phyloP scores from a whole-genome alignment of 2,329 filamentous ascomycete species.

The Leptographium galeiforme region DNA sequence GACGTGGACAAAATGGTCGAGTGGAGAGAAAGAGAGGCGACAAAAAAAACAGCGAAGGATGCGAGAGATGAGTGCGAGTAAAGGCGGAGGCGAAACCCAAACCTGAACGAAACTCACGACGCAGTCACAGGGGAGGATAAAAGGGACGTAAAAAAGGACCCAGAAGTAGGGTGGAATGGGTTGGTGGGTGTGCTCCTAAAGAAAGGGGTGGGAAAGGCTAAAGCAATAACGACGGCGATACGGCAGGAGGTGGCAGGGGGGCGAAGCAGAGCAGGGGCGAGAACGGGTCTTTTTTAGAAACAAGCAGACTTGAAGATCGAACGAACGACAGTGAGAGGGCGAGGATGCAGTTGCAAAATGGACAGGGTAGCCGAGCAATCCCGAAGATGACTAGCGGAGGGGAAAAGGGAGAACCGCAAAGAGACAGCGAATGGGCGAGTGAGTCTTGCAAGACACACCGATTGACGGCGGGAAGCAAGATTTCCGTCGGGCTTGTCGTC shows the following conservation, averaged over 20 bases:
- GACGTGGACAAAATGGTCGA: background rate
- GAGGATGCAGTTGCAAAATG: no score
- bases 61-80: background rate
- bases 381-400: background rate
- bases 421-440: background rate
- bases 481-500: background rate
- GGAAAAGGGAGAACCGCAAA: background rate
- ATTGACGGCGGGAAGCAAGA: no score
- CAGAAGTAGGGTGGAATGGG: background rate
- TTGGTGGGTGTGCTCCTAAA: background rate
- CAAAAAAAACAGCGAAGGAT: background rate
- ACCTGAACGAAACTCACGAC: background rate
- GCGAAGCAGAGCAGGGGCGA: background rate
- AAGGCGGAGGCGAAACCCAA: background rate
- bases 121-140: background rate
- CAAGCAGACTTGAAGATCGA: background rate
- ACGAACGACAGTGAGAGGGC: background rate
- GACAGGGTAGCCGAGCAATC: no score
- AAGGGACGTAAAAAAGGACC: background rate
- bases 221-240: background rate
- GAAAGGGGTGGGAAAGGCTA: background rate
- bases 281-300: background rate
- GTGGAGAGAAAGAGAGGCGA: background rate
- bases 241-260: background rate
- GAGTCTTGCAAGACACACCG: background rate